Evolutionary conservation across 352 stramenopile species (phyloP), one percentile per base, ranked within the genome.

Genomic region (Thraustochytrium striatum): DNA sequence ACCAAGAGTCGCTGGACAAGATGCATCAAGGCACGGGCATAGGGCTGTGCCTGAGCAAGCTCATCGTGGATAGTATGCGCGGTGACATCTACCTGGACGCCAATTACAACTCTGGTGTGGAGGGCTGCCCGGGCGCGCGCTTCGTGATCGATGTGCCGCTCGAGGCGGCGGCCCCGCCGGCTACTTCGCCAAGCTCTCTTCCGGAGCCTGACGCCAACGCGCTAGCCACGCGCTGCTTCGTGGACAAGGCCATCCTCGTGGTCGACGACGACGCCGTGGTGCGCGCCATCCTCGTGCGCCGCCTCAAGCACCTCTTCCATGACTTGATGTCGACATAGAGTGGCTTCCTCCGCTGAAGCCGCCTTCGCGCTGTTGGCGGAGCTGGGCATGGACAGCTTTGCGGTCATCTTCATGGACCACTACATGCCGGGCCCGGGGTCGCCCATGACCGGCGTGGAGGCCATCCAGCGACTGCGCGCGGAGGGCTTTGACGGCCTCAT

Each of bases 1-100:
- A 79, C 50, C 85, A 88, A 82, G 84, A 88, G 55, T 85, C 82
- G 50, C 68, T 87, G 5, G 85, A 88, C 53, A 70, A 38, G 9
- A 69, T 87, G 28, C 81, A 83, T 38, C 85, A 88, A 69, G 85
- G 85, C 2, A 86, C 84, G 11, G 85, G 85, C n/a, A 83, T 87
- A 35, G 83, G 83, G 16, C 55, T 88, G 19, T 81, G 43, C 3
- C 58, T 87, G 0, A 83, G 70, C 61, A 84, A 85, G 62, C 69
- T 81, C n/a, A 44, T 88, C 39, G 44, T 81, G 0, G 57, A 82
- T 61, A 72, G 85, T 19, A 85, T 87, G 69, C 73, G 69, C 58
- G 84, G 83, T 7, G 30, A 59, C 61, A 84, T 88, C 36, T 78
- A 57, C 13, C 61, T 87, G 11, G 79, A 85, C 35, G 59, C 28